Base-by-base conservation (phyloP, 164 flowering plant species). In the Sextonia rubra region DNA sequence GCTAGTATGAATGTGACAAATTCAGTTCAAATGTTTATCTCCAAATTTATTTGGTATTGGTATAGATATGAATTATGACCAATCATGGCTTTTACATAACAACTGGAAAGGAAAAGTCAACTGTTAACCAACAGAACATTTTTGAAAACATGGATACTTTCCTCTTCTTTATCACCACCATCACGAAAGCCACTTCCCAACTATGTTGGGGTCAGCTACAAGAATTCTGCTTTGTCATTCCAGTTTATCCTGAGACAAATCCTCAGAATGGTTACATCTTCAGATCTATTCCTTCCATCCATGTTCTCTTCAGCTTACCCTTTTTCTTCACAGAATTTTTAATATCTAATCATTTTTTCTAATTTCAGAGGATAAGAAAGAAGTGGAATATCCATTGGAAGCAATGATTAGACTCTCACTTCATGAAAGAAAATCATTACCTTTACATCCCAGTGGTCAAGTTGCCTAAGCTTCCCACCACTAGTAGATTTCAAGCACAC, bases 361-460 rank as follows among this genome's bases (percentile, higher is more conserved):
- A 76, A 37, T 14, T 64, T 68, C 44, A 52, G 68, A 72, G 64
- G 64, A 63, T 52, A 18, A 64, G 26, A 27, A 47, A 44, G 20
- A 64, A 23, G 64, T 67, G 62, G 68, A 26, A 60, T 56, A 64
- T 56, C 12, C 30, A 23, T 25, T 12, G 25, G 30, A 73, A 58
- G 55, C 48, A 26, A 47, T 20, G 60, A 60, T n/a, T 73, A 66
- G 60, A 52, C 23, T n/a, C 68, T 22, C 67, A 48, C 26, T 73
- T 56, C 67, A 44, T 47, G 69, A 70, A 70, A 64, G 37, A 37
- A 48, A 25, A 69, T 12, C 69, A 17, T 26, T 47, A 71, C 14
- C 77, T 70, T 66, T 73, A 58, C n/a, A 66, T 70, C 71, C 80
- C 80, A 74, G 77, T 74, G 23, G 25, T 66, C 68, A 37, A 69